These are phyloP conservation scores for Alliaria petiolata DNA, from an alignment of 345 rosid species.

Conservation along the genomic window DNA sequence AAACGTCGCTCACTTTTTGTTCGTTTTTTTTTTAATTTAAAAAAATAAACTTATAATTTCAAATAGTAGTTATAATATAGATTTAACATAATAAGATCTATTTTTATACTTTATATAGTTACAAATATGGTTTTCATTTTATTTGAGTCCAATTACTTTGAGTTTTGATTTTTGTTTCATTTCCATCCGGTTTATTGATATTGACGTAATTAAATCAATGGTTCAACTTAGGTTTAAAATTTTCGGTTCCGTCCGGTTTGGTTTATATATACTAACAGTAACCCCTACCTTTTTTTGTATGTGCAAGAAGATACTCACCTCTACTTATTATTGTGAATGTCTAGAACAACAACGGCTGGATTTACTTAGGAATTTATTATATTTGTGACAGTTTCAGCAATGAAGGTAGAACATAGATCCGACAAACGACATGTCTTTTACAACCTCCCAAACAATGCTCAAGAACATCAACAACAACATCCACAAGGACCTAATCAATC, in stretches of 20 bases:
- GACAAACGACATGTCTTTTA: slow-evolving; percentile 59
- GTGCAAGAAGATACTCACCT: too few species aligned
- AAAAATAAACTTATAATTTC: too few species aligned
- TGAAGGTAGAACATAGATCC: slow-evolving; percentile 30
- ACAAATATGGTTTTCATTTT: too few species aligned
- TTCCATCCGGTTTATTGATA: background rate
- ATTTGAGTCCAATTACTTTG: background rate
- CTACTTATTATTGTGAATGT: background rate
- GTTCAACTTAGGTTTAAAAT: background rate
- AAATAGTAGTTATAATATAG: too few species aligned
- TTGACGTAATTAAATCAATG: background rate
- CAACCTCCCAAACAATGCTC: slow-evolving; percentile 75
- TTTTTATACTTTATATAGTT: too few species aligned
- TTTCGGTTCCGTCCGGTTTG: background rate
- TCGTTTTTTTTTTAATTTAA: too few species aligned
- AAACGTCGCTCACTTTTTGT: too few species aligned
- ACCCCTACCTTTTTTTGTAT: too few species aligned
- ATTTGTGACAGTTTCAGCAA: slow-evolving; percentile 21
- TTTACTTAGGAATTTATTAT: background rate
- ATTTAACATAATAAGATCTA: too few species aligned
- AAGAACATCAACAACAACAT: slow-evolving; percentile 45
- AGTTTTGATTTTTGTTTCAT: background rate
- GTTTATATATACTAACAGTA: background rate
- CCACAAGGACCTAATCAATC: slow-evolving; percentile 42
- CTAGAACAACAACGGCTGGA: background rate